Evolutionary conservation across 2,329 filamentous ascomycete species (phyloP).

Genomic region (Madurella mycetomatis): DNA sequence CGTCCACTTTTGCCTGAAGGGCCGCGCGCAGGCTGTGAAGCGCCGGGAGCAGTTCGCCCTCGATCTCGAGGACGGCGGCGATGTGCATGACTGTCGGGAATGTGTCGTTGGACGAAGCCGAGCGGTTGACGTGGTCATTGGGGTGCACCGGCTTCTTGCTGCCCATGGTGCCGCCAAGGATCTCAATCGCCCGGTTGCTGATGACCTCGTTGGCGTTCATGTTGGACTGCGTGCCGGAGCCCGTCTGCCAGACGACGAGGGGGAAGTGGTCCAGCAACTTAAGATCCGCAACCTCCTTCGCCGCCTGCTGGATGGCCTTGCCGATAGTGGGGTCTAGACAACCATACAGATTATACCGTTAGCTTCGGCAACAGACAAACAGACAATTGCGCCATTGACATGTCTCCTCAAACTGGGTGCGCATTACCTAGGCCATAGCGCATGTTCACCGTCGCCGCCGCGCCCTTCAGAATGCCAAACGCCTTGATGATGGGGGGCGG

Average conservation of each 20-base stretch:
- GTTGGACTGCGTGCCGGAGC: conserved; percentile 97
- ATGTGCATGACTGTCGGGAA: conserved; percentile 99
- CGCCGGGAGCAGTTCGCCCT: conserved; percentile 77
- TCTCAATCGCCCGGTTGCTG: conserved; percentile 97
- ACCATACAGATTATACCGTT: conserved; percentile 18
- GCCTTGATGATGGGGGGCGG: conserved; percentile 86
- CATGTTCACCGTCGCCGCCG: conserved; percentile 94
- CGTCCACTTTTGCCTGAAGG: conserved; percentile 81
- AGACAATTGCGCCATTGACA: background rate
- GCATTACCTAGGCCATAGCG: conserved; percentile 76
- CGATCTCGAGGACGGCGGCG: conserved; percentile 88
- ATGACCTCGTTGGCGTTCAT: conserved; percentile 99
- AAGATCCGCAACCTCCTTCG: conserved; percentile 84
- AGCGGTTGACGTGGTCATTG: conserved; percentile 99
- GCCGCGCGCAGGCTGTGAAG: conserved; percentile 77
- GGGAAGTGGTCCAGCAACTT: conserved; percentile 98
- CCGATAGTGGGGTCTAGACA: conserved; percentile 76
- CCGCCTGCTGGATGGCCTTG: conserved; percentile 90
- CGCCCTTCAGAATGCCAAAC: conserved; percentile 96
- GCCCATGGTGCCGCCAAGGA: conserved; percentile 88
- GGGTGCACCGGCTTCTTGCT: conserved; percentile 98
- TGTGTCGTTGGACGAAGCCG: conserved; percentile 96
- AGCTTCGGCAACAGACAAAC: conserved; percentile 5
- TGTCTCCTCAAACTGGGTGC: conserved; percentile 4
- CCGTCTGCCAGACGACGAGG: conserved; percentile 98